Conservation (phyloP, 2,329 filamentous ascomycete genomes). For the Dactylella cylindrospora region DNA sequence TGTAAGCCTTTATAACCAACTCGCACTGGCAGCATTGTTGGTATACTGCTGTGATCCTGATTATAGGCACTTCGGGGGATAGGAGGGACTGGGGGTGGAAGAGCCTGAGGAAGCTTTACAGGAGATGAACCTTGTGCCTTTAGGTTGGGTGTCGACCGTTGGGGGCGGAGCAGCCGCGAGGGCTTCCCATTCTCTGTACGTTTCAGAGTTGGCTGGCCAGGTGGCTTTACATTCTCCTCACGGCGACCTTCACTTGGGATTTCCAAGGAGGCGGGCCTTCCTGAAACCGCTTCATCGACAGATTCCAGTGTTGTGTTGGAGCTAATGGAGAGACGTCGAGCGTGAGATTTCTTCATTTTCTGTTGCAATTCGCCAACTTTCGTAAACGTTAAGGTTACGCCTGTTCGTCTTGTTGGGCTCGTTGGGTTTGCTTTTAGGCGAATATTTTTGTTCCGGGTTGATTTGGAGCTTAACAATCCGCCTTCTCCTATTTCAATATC, state of each 20-base stretch:
- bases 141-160: constrained; percentile 35
- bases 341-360: constrained; percentile 41
- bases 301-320: constrained; percentile 37
- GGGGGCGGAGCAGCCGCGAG: constrained; percentile 35
- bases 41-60: constrained; percentile 53
- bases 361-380: constrained; percentile 58
- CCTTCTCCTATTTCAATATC: constrained; percentile 84
- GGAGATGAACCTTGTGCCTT: constrained; percentile 29
- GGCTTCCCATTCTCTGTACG: constrained; percentile 23
- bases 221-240: constrained; percentile 16
- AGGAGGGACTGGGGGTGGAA: constrained; percentile 47
- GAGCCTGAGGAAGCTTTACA: constrained; percentile 42
- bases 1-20: constrained; percentile 50
- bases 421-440: constrained; percentile 71
- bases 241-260: constrained; percentile 16
- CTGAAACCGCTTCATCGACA: constrained; percentile 28
- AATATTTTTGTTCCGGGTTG: constrained; percentile 86
- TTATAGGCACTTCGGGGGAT: constrained; percentile 43
- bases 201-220: constrained; percentile 25
- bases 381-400: constrained; percentile 87
- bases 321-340: constrained; percentile 34
- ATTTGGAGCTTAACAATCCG: constrained; percentile 75
- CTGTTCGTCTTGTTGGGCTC: constrained; percentile 72
- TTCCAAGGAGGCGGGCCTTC: constrained; percentile 33
- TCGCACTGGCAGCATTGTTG: constrained; percentile 56